A percentile compares a stretch with the other conserved stretches of the same genome.
These are phyloP conservation scores for Corymbia calophylla DNA, from an alignment of 441 rosid species.

Conservation along the genomic window DNA sequence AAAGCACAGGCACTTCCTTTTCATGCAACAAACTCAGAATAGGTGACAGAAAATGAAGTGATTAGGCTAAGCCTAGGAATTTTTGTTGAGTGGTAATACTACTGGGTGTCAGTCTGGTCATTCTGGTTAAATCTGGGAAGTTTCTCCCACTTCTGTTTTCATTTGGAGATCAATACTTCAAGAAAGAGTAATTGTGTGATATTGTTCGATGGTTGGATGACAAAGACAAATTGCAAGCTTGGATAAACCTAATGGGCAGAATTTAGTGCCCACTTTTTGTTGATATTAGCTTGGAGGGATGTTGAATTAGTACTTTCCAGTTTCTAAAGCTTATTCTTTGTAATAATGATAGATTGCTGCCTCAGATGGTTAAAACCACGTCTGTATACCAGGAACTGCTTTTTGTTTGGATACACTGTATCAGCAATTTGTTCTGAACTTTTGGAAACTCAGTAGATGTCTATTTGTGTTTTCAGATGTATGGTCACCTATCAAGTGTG, in stretches of 20 bases:
- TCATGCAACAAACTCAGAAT: background rate
- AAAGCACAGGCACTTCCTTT: background rate
- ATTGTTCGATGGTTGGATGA: background rate
- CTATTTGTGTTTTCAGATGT: background rate
- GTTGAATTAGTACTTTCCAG: background rate
- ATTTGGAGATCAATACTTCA: background rate
- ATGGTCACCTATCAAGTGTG: background rate
- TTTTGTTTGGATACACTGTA: background rate
- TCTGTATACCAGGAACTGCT: background rate
- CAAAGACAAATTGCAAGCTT: background rate
- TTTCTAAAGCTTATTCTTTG: background rate
- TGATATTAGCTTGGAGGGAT: background rate
- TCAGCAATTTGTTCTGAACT: background rate
- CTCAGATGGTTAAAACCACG: background rate
- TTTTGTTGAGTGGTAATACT: background rate
- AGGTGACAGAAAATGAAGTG: background rate
- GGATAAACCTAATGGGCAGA: background rate
- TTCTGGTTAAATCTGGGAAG: background rate
- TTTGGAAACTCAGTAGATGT: background rate
- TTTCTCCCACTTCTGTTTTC: background rate
- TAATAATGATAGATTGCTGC: background rate
- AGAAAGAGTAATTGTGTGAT: background rate
- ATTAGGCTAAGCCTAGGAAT: background rate
- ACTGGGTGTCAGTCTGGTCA: background rate
- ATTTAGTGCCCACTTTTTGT: background rate